Evolutionary conservation across 1,284 basidiomycete genomes (phyloP), one percentile per base, ranked within the genome.

Genomic region (Irpex rosettiformis): DNA sequence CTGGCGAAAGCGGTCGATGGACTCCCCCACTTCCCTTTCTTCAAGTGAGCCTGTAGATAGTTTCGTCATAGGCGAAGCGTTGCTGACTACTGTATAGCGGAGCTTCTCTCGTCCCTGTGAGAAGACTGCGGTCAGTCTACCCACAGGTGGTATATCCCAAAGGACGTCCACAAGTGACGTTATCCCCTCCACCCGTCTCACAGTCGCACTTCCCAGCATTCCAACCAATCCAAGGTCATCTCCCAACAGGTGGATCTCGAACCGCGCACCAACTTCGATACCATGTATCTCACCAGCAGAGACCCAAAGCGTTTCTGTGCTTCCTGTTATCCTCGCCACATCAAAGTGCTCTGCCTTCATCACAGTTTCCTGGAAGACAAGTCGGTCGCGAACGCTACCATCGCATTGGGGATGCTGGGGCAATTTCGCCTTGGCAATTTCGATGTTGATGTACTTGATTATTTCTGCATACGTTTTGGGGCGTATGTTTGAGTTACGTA

Each of bases 351-450:
- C 37, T 11, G 37, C 29, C 27, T 58, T 33, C 2, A 55, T 43
- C 21, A 29, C 25, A 4, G 25, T 54, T n/a, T 57, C 45, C 52
- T 58, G 29, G 29, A 57, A 60, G 21, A 60, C 54, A 13, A 60
- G 28, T 27, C 59, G 29, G 25, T 60, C 56, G 6, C 42, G 33
- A 13, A 43, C 13, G 6, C 55, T 30, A 3, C 58, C 58, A 43
- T 59, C 58, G 45, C 33, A 37, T 16, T 37, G 33, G 4, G 33
- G 33, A 16, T 37, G 33, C 33, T 37, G 33, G 4, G 2, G 16
- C 33, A 1, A 37, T 2, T 3, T 37, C 33, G 8, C 1, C 2
- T 4, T 4, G 16, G 33, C 33, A 37, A 37, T 37, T 4, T 4
- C 33, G 33, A 16, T 16, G 33, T 37, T 37, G 33, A 16, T 16